These are phyloP conservation scores for Lepidium africanum DNA, from an alignment of 345 rosid genomes.

Conservation along the genomic window DNA sequence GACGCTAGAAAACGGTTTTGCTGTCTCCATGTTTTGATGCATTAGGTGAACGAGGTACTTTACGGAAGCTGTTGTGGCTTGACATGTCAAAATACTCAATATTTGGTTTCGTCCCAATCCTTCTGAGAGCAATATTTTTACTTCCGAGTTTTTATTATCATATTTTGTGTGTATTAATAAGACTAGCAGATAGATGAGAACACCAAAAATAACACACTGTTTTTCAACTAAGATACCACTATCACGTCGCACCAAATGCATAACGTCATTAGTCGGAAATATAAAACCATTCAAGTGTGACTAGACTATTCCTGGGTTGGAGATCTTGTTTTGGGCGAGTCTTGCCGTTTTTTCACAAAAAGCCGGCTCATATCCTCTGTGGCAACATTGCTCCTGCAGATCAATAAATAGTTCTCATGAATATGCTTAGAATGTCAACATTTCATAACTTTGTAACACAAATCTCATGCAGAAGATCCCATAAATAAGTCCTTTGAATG, in stretches of 20 bases:
- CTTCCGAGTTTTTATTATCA: no score
- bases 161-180: neutral
- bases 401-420: neutral
- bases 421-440: neutral
- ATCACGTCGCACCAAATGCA: neutral
- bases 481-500: neutral
- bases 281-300: neutral
- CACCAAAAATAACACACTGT: neutral
- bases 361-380: constrained; percentile 88
- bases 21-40: neutral
- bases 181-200: neutral
- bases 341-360: constrained; percentile 55
- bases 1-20: constrained; percentile 7
- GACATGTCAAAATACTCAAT: neutral
- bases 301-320: constrained; percentile 17
- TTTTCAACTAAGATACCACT: neutral
- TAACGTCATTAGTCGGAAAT: neutral
- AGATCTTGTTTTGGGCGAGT: constrained; percentile 30
- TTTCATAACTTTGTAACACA: neutral
- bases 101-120: constrained; percentile 1
- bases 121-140: neutral
- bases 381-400: constrained; percentile 81
- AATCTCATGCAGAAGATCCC: neutral
- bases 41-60: neutral
- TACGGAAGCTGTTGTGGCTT: neutral